Evolutionary conservation across 2,329 filamentous ascomycete genomes (phyloP).

Genomic region (Gaeumannomyces tritici): DNA sequence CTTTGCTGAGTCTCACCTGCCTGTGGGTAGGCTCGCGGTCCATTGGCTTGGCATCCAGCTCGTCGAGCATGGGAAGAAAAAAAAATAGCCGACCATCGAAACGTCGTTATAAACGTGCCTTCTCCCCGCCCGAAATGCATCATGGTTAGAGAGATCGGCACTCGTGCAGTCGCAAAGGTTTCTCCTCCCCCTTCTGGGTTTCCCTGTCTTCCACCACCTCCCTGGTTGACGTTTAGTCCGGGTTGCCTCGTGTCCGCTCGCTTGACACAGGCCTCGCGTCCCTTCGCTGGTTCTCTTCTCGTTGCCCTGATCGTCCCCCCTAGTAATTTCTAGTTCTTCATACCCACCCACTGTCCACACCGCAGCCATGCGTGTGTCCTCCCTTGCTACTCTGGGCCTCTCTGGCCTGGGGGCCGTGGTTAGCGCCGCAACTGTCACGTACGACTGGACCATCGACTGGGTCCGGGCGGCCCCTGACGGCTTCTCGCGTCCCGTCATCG

Average conservation of each 20-base stretch:
- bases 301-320: background rate
- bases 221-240: background rate
- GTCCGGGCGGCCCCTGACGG: constrained; percentile 27
- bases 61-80: background rate
- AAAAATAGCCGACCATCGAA: background rate
- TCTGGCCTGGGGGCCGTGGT: constrained; percentile 12
- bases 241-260: constrained; percentile 2
- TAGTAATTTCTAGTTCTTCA: background rate
- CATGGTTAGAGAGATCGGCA: background rate
- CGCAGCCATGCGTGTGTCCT: constrained; percentile 3
- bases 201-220: background rate
- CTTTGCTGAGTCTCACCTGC: background rate
- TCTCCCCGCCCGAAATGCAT: background rate
- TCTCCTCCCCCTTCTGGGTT: background rate
- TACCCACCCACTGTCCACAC: background rate
- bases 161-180: background rate
- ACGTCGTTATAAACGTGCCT: constrained; percentile 4
- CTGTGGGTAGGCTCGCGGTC: background rate
- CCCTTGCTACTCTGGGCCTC: constrained; percentile 6
- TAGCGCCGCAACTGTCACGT: constrained; percentile 21
- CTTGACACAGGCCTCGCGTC: background rate
- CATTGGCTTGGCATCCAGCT: background rate
- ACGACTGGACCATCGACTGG: constrained; percentile 30
- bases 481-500: constrained; percentile 26
- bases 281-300: background rate